Conservation (phyloP, 1,284 basidiomycete genomes). For the Leccinum subspadiceum region DNA sequence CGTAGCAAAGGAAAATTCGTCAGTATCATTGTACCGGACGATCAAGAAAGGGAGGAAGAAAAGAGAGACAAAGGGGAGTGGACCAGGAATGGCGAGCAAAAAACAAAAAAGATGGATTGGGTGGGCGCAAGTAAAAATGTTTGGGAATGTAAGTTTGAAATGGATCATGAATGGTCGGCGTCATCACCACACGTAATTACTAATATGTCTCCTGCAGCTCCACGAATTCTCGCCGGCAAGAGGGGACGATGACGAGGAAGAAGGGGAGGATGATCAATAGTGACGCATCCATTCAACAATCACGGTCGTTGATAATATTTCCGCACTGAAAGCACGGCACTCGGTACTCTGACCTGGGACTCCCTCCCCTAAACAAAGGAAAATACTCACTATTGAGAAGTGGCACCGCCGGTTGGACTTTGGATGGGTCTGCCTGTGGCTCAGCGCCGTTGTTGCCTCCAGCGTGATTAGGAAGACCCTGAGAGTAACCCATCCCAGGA, state of each 20-base stretch:
- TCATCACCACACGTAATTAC: constrained; percentile 24
- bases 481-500: constrained; percentile 55
- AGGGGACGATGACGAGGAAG: constrained; percentile 22
- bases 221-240: constrained; percentile 29
- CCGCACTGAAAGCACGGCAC: constrained; percentile 81
- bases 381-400: constrained; percentile 66
- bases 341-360: constrained; percentile 72
- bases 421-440: constrained; percentile 30
- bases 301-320: constrained; percentile 67
- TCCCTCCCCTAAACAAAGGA: constrained; percentile 64
- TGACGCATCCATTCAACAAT: constrained; percentile 36
- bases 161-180: constrained; percentile 17
- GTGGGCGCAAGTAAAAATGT: constrained; percentile 2
- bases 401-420: constrained; percentile 26
- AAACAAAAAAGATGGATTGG: not conserved
- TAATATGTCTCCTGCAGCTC: constrained; percentile 27
- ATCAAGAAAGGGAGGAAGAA: constrained; percentile 42
- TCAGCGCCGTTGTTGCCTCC: constrained; percentile 18
- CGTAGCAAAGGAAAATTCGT: constrained; percentile 42
- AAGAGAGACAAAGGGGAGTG: constrained; percentile 30
- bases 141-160: constrained; percentile 8
- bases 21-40: constrained; percentile 48
- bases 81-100: constrained; percentile 14
- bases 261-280: constrained; percentile 18
- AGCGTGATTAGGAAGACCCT: constrained; percentile 33